These are phyloP conservation scores for Aquilaria agallochum DNA, from an alignment of 441 rosid species.

Conservation along the genomic window DNA sequence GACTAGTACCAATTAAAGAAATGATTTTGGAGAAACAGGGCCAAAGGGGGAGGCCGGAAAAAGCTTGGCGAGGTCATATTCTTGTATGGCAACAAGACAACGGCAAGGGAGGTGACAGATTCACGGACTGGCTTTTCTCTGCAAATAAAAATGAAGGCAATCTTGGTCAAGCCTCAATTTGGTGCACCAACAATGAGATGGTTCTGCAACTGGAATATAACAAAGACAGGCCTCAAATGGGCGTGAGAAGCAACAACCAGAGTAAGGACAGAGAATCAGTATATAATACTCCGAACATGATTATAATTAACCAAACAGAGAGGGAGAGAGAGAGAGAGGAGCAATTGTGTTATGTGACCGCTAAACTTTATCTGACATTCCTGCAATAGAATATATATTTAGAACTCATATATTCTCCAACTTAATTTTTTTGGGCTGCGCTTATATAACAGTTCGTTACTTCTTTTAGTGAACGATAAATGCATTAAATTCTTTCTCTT, in stretches of 20 bases:
- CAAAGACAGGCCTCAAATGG: slow-evolving; percentile 12
- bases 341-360: slow-evolving; percentile 27
- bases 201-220: slow-evolving; percentile 16
- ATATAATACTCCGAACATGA: slow-evolving; percentile 8
- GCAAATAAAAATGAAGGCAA: slow-evolving; percentile 14
- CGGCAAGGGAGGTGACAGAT: slow-evolving; percentile 28
- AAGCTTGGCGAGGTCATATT: slow-evolving; percentile 21
- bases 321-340: slow-evolving; percentile 13
- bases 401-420: not conserved
- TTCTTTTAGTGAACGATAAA: too few relatives aligned
- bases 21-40: slow-evolving; percentile 17
- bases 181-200: slow-evolving; percentile 35
- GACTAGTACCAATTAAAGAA: slow-evolving; percentile 11
- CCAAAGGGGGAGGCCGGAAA: slow-evolving; percentile 26
- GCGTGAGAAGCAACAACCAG: slow-evolving; percentile 33
- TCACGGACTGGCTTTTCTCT: slow-evolving; percentile 27
- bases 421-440: not conserved
- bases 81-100: slow-evolving; percentile 49
- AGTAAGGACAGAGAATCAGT: slow-evolving; percentile 27
- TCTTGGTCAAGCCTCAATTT: slow-evolving; percentile 25
- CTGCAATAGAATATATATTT: slow-evolving; percentile 17
- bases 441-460: not conserved
- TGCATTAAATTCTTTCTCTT: too few relatives aligned
- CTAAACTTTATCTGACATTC: slow-evolving; percentile 43
- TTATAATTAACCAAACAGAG: slow-evolving; percentile 7